Conservation (phyloP, 371 early-diverging fungal species). For the Syncephalastrum sp. region DNA sequence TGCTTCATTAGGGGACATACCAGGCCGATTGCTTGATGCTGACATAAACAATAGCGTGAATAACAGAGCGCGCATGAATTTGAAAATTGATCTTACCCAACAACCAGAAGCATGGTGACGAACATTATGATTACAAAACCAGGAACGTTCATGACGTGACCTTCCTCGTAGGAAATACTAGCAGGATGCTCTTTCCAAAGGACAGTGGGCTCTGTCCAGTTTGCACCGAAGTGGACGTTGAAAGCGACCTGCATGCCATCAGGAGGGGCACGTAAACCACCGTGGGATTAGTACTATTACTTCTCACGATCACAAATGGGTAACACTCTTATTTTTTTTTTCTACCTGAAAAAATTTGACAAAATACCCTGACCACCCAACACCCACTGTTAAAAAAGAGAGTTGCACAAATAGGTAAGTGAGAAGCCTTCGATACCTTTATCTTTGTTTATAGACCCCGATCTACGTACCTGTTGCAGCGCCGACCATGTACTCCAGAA, state of each 20-base stretch:
- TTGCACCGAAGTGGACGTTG: constrained; percentile 33
- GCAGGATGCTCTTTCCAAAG: constrained; percentile 50
- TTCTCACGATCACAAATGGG: no score
- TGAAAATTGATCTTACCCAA: constrained; percentile 50
- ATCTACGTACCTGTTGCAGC: constrained; percentile 57
- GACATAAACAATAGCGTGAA: background rate
- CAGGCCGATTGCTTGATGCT: background rate
- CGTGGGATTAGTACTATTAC: no score
- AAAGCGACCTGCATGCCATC: constrained; percentile 43
- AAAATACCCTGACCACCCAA: constrained; percentile 82
- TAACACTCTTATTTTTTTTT: no score
- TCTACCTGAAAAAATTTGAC: constrained; percentile 53
- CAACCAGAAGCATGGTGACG: constrained; percentile 54
- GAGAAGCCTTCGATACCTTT: constrained; percentile 1
- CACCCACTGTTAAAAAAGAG: constrained; percentile 32
- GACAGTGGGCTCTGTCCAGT: constrained; percentile 65
- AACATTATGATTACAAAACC: constrained; percentile 66
- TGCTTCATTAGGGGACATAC: no score
- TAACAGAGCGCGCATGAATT: background rate
- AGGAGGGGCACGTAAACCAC: no score
- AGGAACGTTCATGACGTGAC: constrained; percentile 71
- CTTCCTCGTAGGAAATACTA: constrained; percentile 40
- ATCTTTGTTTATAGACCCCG: background rate
- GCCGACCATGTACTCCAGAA: constrained; percentile 82
- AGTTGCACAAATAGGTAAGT: background rate